A percentile compares a stretch with the other conserved stretches of the same genome.
Evolutionary conservation across 1,284 basidiomycete species (phyloP).

Genomic region (Xanthoconium separans): DNA sequence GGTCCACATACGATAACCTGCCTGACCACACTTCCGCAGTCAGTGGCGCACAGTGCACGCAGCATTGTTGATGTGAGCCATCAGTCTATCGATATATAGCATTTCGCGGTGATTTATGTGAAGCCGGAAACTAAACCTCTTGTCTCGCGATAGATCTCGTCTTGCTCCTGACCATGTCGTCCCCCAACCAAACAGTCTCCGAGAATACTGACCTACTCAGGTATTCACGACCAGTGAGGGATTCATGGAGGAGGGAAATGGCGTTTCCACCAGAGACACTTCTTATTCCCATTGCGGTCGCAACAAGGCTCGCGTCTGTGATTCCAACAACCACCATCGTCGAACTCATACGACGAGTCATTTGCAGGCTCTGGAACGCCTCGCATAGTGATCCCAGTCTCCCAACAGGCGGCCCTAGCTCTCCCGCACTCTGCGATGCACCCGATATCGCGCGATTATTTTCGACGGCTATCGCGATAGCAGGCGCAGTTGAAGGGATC

Average conservation of each 20-base stretch:
- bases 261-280: slow-evolving; percentile 12
- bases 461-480: slow-evolving; percentile 12
- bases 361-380: slow-evolving; percentile 27
- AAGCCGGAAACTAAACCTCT: too few species aligned
- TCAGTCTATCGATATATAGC: too few species aligned
- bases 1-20: too few species aligned
- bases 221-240: neutral
- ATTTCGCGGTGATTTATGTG: too few species aligned
- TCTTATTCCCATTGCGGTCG: slow-evolving; percentile 28
- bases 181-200: slow-evolving; percentile 1
- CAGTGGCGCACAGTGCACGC: too few species aligned
- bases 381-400: slow-evolving; percentile 11
- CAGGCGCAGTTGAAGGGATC: slow-evolving; percentile 16
- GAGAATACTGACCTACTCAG: slow-evolving; percentile 13
- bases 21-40: too few species aligned
- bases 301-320: slow-evolving; percentile 18
- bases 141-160: too few species aligned
- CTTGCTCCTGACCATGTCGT: slow-evolving; percentile 5
- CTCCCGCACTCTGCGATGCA: slow-evolving; percentile 22
- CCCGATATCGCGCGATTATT: slow-evolving; percentile 23
- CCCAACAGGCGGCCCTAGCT: slow-evolving; percentile 8
- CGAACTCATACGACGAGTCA: slow-evolving; percentile 23
- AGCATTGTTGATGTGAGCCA: too few species aligned
- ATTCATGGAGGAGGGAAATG: neutral
- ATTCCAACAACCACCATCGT: slow-evolving; percentile 30